Conservation (phyloP, 192 early-diverging fungal species). For the Entomortierella parvispora region DNA sequence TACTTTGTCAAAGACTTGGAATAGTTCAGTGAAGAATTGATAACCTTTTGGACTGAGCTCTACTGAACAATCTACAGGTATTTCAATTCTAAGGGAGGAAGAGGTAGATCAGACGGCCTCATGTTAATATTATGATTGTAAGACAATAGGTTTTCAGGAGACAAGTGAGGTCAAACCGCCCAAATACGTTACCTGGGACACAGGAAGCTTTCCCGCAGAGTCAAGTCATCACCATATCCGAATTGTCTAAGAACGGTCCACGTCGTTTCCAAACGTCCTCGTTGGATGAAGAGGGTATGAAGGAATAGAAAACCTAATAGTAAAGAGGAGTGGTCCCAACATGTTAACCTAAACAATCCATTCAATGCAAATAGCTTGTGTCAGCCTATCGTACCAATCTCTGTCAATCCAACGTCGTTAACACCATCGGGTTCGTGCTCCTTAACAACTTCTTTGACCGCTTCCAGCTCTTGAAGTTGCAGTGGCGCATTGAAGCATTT, state of each 20-base stretch:
- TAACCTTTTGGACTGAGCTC: conserved; percentile 95
- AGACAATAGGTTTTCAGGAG: too few species aligned
- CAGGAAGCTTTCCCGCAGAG: conserved; percentile 91
- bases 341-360: not conserved
- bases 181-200: conserved; percentile 76
- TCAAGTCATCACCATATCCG: conserved; percentile 96
- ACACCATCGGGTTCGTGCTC: conserved; percentile 92
- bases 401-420: conserved; percentile 85
- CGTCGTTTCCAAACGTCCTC: conserved; percentile 96
- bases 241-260: conserved; percentile 97
- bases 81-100: conserved; percentile 73
- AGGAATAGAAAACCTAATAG: conserved; percentile 87
- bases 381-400: conserved; percentile 63
- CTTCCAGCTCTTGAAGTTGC: conserved; percentile 94
- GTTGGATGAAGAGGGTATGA: conserved; percentile 96
- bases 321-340: not conserved
- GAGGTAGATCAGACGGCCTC: not conserved
- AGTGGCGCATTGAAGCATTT: conserved; percentile 98
- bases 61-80: conserved; percentile 89
- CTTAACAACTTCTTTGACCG: conserved; percentile 94
- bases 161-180: too few species aligned
- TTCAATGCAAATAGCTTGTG: not conserved
- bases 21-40: conserved; percentile 94
- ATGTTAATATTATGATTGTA: not conserved
- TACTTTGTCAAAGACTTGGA: conserved; percentile 93